Percentiles rank a stretch among this genome's conserved stretches.
Evolutionary conservation across 805 yeast genomes (phyloP).

Genomic region (Ogataea allantospora): DNA sequence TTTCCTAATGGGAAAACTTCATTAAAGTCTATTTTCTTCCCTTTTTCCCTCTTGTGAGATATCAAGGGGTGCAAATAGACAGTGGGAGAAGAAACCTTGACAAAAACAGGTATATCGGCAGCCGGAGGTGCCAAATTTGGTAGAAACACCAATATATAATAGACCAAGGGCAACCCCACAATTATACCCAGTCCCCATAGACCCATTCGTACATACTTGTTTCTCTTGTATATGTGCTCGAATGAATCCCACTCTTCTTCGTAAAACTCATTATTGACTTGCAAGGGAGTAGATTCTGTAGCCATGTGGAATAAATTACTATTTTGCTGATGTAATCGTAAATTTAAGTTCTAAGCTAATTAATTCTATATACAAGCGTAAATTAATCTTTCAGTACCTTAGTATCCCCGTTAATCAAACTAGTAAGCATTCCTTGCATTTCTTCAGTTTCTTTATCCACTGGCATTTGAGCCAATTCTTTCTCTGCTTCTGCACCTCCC

Average conservation of each 20-base stretch:
- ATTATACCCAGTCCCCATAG: slow-evolving; percentile 12
- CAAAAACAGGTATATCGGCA: slow-evolving; percentile 25
- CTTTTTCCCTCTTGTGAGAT: slow-evolving; percentile 19
- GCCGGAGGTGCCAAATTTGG: slow-evolving; percentile 36
- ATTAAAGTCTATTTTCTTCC: neutral
- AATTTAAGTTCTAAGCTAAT: neutral
- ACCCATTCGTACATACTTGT: slow-evolving; percentile 10
- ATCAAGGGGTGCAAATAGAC: slow-evolving; percentile 33
- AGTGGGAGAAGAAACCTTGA: slow-evolving; percentile 21
- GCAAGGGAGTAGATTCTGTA: slow-evolving; percentile 10
- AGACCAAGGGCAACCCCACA: slow-evolving; percentile 25
- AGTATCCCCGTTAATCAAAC: slow-evolving; percentile 14
- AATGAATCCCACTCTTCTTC: slow-evolving; percentile 11
- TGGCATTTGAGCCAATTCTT: slow-evolving; percentile 42
- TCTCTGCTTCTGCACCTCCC: slow-evolving; percentile 67
- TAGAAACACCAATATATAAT: slow-evolving; percentile 28
- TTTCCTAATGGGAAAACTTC: neutral
- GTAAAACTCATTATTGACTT: slow-evolving; percentile 17
- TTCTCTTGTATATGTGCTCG: slow-evolving; percentile 6
- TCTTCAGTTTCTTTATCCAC: slow-evolving; percentile 59
- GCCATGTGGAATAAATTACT: slow-evolving; percentile 4
- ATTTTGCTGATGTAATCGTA: slow-evolving; percentile 1
- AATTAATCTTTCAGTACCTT: slow-evolving; percentile 10
- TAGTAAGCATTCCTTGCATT: slow-evolving; percentile 45
- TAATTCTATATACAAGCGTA: slow-evolving; percentile 5